Evolutionary conservation across 805 yeast species (phyloP), one percentile per base, ranked within the genome.

Genomic region (Candida easanensis): DNA sequence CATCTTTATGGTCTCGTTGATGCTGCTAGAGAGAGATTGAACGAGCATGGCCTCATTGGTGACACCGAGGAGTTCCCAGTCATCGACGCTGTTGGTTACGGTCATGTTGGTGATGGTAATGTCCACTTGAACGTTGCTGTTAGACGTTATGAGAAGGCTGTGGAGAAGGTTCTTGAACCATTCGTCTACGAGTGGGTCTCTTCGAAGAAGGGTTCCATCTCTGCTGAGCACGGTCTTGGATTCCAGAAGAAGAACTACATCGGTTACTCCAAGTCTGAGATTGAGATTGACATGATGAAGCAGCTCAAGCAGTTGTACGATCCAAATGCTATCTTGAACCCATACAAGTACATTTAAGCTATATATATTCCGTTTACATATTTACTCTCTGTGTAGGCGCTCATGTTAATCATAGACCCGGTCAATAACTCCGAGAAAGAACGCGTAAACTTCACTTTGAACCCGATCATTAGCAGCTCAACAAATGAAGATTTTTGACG

Each of bases 31-130:
- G 79, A 65, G 35, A 76, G 76, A 54, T 70, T 93, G 49, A 57
- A 47, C 2, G 79, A 72, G 26, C 73, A 75, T 23, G 81, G 76
- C 2, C 66, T 91, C 42, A 66, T 82, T 18, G 87, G 84, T 41
- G 79, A 74, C 36, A 78, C 80, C 26, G 84, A 77, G 33, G 71
- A 74, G 4, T 76, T 74, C 62, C 96, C 97, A 2, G 97, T 87
- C 2, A 82, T 88, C 41, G 84, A 80, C 48, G 95, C 95, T 10
- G 82, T 91, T 52, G 99, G 99, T 0, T 93, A 91, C 58, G 99
- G 99, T n/a, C 99, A 93, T 60, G 77, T 93, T 57, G 99, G 99
- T 44, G 99, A 93, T 62, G 98, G 99, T 41, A 93, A 93, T 66
- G 71, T 93, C 57, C 99, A 93, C 64, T 77, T 93, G 60, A 93